Conservation (phyloP, 2,329 filamentous ascomycete species). For the Paecilomyces sp. region DNA sequence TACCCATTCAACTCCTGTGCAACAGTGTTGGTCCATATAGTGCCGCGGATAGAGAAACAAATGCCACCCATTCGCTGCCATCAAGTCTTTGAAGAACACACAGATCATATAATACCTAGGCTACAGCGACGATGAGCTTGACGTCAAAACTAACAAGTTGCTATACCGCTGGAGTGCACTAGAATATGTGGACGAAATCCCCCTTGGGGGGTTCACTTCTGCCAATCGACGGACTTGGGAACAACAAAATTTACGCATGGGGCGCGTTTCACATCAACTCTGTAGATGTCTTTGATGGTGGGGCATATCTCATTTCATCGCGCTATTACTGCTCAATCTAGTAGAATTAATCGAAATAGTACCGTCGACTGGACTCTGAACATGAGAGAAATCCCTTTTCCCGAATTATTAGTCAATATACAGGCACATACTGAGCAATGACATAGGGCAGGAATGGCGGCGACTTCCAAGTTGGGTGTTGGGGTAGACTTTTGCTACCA, state of each 20-base stretch:
- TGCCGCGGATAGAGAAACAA: constrained; percentile 21
- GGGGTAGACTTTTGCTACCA: constrained; percentile 8
- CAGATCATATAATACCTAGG: constrained; percentile 38
- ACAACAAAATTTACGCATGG: constrained; percentile 4
- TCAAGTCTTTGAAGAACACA: constrained; percentile 23
- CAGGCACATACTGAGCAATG: background rate
- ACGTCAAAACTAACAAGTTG: constrained; percentile 26
- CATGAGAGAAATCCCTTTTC: constrained; percentile 1
- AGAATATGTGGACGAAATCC: constrained; percentile 23
- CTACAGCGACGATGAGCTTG: constrained; percentile 38
- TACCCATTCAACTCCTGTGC: constrained; percentile 32
- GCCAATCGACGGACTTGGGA: background rate
- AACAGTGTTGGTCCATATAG: constrained; percentile 28
- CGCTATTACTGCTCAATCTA: constrained; percentile 3
- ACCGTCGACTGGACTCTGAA: constrained; percentile 5
- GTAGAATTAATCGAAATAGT: constrained; percentile 1
- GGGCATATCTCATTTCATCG: constrained; percentile 6
- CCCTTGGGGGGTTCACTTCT: background rate
- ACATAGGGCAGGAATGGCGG: constrained; percentile 8
- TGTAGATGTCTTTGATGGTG: constrained; percentile 5
- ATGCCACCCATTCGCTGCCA: constrained; percentile 13
- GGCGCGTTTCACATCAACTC: constrained; percentile 8
- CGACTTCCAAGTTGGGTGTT: constrained; percentile 7
- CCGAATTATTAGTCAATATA: background rate
- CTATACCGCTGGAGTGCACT: constrained; percentile 26